Conservation (phyloP, 1,284 basidiomycete species). For the Rhodotorula sp. region DNA sequence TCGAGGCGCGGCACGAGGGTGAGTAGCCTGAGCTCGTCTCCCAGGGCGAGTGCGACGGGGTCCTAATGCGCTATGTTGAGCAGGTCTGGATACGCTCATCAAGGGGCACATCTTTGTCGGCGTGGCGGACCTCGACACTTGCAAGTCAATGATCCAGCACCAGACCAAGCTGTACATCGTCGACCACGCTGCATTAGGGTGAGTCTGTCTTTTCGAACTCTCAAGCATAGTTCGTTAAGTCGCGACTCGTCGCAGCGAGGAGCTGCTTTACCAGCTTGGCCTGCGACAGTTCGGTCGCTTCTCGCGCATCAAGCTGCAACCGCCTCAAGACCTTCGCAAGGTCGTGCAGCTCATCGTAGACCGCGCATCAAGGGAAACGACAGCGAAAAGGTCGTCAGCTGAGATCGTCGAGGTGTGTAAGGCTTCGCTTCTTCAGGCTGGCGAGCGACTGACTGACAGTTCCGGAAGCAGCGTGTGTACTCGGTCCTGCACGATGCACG, state of each 20-base stretch:
- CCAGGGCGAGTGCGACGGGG: too few species aligned
- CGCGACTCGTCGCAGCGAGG: slow-evolving; percentile 62
- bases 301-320: slow-evolving; percentile 72
- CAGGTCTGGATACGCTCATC: slow-evolving; percentile 81
- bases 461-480: slow-evolving; percentile 22
- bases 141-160: slow-evolving; percentile 81
- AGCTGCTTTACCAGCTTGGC: slow-evolving; percentile 92
- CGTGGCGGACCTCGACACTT: slow-evolving; percentile 73
- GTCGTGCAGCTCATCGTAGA: slow-evolving; percentile 76
- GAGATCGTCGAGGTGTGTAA: slow-evolving; percentile 68
- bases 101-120: slow-evolving; percentile 90
- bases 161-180: slow-evolving; percentile 84
- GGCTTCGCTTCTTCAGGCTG: too few species aligned
- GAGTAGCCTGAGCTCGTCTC: slow-evolving; percentile 10
- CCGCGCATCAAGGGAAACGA: slow-evolving; percentile 55
- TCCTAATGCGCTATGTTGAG: neutral
- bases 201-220: slow-evolving; percentile 47
- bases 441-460: slow-evolving; percentile 49
- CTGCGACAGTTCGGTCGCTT: slow-evolving; percentile 88
- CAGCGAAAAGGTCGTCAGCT: slow-evolving; percentile 39
- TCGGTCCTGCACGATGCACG: slow-evolving; percentile 55
- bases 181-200: slow-evolving; percentile 80
- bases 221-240: neutral
- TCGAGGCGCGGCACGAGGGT: slow-evolving; percentile 69
- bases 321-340: slow-evolving; percentile 69